These are phyloP conservation scores for Pseudonitzschia delicatissima DNA, from an alignment of 108 stramenopile species.

Conservation along the genomic window DNA sequence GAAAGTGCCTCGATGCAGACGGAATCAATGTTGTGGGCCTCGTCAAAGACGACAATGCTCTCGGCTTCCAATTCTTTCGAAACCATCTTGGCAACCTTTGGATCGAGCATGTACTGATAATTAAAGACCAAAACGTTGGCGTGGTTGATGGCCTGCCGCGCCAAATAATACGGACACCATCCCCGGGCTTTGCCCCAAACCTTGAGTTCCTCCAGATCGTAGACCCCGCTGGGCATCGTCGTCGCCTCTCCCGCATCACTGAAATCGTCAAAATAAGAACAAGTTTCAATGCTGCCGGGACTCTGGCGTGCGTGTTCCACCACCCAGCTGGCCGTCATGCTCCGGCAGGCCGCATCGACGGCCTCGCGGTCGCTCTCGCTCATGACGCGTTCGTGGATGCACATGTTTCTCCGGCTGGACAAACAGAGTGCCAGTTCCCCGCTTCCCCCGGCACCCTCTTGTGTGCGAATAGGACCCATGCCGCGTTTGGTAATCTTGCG, in stretches of 20 bases:
- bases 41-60: constrained; percentile 98
- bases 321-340: constrained; percentile 98
- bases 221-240: constrained; percentile 91
- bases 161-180: constrained; percentile 99
- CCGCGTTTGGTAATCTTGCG: constrained; percentile 34
- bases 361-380: constrained; percentile 94
- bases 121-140: constrained; percentile 98
- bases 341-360: constrained; percentile 95
- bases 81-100: constrained; percentile 93
- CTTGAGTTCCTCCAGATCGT: constrained; percentile 92
- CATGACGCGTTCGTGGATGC: constrained; percentile 94
- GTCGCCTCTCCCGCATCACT: constrained; percentile 84
- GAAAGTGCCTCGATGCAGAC: constrained; percentile 98
- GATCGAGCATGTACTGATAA: constrained; percentile 99
- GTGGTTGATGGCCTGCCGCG: constrained; percentile 89
- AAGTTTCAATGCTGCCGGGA: constrained; percentile 77
- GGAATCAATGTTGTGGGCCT: constrained; percentile 99
- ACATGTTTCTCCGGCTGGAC: constrained; percentile 97
- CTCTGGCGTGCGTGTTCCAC: constrained; percentile 65
- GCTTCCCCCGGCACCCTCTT: constrained; percentile 70
- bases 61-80: constrained; percentile 95
- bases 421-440: constrained; percentile 93
- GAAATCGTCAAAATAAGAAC: constrained; percentile 91
- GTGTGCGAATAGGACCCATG: constrained; percentile 67
- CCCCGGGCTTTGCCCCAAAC: constrained; percentile 83